These are phyloP conservation scores for Boletus coffeatus DNA, from an alignment of 1,284 basidiomycete species.

Conservation along the genomic window DNA sequence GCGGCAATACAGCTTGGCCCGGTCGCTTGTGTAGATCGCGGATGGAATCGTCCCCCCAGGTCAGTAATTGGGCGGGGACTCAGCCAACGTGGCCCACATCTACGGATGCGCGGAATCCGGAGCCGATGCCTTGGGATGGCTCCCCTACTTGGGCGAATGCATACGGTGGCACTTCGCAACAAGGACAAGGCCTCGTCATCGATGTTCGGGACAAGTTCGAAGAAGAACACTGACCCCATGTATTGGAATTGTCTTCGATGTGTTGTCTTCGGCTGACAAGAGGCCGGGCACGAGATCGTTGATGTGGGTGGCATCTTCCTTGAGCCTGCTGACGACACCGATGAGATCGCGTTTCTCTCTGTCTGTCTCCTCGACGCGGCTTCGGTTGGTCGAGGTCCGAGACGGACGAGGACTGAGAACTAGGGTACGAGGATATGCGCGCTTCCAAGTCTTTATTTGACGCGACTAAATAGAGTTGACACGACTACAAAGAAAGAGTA, in stretches of 20 bases:
- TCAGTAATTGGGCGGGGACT: slow-evolving; percentile 19
- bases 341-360: slow-evolving; percentile 78
- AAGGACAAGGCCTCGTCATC: slow-evolving; percentile 35
- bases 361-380: slow-evolving; percentile 63
- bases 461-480: slow-evolving; percentile 34
- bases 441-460: slow-evolving; percentile 49
- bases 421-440: slow-evolving; percentile 48
- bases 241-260: too few species aligned
- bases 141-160: slow-evolving; percentile 19
- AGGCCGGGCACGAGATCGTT: too few species aligned
- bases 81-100: slow-evolving; percentile 12
- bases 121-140: slow-evolving; percentile 24
- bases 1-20: slow-evolving; percentile 62
- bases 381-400: slow-evolving; percentile 52
- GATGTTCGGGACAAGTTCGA: slow-evolving; percentile 51
- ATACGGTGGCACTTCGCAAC: slow-evolving; percentile 19
- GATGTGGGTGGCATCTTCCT: slow-evolving; percentile 56
- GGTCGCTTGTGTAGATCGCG: slow-evolving; percentile 45
- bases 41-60: slow-evolving; percentile 39
- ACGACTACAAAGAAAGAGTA: slow-evolving; percentile 3
- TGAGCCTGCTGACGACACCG: slow-evolving; percentile 64
- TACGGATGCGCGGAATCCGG: slow-evolving; percentile 20
- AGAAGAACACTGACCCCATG: slow-evolving; percentile 45
- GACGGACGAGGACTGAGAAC: slow-evolving; percentile 52
- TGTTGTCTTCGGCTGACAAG: too few species aligned